Evolutionary conservation across 2,329 filamentous ascomycete genomes (phyloP).

Genomic region (Didymellaceae sp.): DNA sequence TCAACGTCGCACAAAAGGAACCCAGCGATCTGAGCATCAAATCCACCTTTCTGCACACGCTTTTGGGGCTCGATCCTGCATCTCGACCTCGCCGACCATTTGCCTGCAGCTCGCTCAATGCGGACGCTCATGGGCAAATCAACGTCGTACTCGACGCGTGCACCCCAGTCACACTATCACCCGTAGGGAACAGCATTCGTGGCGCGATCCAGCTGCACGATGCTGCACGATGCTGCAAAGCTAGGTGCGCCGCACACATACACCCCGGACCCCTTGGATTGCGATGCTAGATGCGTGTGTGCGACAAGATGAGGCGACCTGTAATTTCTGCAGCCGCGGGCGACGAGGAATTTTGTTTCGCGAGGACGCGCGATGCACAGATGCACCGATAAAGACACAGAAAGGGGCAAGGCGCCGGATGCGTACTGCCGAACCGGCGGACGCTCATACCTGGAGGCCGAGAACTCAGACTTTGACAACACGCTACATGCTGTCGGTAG

Average conservation of each 20-base stretch:
- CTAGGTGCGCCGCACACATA: no score
- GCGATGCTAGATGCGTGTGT: conserved; percentile 5
- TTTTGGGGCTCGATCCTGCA: conserved; percentile 9
- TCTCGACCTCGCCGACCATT: conserved; percentile 12
- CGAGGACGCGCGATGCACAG: no score
- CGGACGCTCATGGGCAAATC: conserved; percentile 12
- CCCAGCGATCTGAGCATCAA: conserved; percentile 10
- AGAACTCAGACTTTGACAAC: background rate
- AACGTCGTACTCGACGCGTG: conserved; percentile 7
- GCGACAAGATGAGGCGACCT: conserved; percentile 8
- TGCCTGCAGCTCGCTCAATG: conserved; percentile 12
- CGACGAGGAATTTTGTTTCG: no score
- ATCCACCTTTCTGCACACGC: background rate
- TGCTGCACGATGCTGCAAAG: conserved; percentile 17
- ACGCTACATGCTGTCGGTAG: no score
- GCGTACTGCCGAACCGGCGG: conserved; percentile 1
- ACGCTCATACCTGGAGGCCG: background rate
- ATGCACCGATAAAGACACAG: no score
- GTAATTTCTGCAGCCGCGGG: conserved; percentile 17
- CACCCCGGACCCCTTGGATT: conserved; percentile 13
- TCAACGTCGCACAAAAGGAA: conserved; percentile 1
- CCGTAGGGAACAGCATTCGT: background rate
- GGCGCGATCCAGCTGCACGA: conserved; percentile 10
- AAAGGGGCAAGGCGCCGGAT: background rate
- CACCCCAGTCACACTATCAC: conserved; percentile 2